A percentile compares a stretch with the other conserved stretches of the same genome.
These are phyloP conservation scores for Botrytis byssoidea DNA, from an alignment of 2,329 filamentous ascomycete genomes.

Conservation along the genomic window DNA sequence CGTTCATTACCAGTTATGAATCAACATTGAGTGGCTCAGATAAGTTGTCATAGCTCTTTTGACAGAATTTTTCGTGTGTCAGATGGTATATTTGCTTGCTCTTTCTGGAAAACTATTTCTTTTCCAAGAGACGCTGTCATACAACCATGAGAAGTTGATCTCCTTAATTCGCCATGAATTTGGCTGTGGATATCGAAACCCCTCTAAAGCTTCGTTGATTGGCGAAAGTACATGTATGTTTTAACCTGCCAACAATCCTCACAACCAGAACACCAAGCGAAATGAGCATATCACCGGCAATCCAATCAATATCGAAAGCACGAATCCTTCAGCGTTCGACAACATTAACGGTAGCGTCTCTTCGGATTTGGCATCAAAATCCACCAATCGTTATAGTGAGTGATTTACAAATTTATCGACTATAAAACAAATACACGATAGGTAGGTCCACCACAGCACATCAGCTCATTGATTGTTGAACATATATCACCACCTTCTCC, in stretches of 20 bases:
- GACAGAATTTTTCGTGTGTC: not conserved
- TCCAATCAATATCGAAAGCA: not conserved
- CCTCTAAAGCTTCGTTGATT: not conserved
- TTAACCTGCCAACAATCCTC: not conserved
- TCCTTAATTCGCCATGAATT: not conserved
- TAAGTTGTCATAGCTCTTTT: not conserved
- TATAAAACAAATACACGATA: not conserved
- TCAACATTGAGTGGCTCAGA: not conserved
- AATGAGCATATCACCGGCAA: not conserved
- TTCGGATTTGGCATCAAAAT: not conserved
- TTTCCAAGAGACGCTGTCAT: not conserved
- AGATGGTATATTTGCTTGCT: not conserved
- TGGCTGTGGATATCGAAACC: not conserved
- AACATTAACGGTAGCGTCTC: not conserved
- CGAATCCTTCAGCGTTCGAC: not conserved
- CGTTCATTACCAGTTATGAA: not conserved
- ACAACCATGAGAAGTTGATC: not conserved
- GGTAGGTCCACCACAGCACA: not conserved
- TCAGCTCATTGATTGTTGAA: not conserved
- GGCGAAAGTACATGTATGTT: not conserved
- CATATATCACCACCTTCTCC: not conserved
- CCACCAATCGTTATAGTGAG: not conserved
- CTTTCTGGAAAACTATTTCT: not conserved
- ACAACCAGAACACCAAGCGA: not conserved
- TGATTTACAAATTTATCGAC: not conserved